Base-by-base conservation (phyloP, 495 filamentous ascomycete genomes). In the Annulohypoxylon maeteangense region DNA sequence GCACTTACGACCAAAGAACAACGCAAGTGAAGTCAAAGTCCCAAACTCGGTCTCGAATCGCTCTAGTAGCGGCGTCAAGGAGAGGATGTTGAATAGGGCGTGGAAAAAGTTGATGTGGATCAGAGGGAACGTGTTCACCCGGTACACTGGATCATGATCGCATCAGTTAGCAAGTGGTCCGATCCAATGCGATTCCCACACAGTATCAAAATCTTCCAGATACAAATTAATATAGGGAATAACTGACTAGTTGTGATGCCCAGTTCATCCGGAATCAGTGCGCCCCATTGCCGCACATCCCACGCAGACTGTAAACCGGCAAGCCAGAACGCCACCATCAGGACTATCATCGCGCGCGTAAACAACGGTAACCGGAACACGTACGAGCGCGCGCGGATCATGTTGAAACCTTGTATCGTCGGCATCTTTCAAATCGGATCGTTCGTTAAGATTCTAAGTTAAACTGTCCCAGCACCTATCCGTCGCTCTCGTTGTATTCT, bases 21-120 rank as follows among this genome's bases (percentile, higher is more conserved):
- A 83, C 36, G 91, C 87, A 51, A 95, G 73, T 18, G 93, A 88
- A 25, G 91, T 90, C 71, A 98, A 82, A n/a, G 94, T 97, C 25
- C 95, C 95, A 81, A 95, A 86, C 75, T 97, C 95, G n/a, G 88
- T 84, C 81, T 99, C 95, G 77, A 98, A 99, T 50, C 94, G 86
- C 79, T 97, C 94, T 69, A 98, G 76, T 50, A 99, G 81, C 14
- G 95, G 95, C 10, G 89, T 89, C 65, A 98, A 79, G 3, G 93
- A 90, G 50, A 97, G 16, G 44, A 91, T 75, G 79, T 98, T 97
- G 72, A 98, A 77, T 29, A 95, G 69, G 50, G 89, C 82, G 77
- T 98, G 95, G 65, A 96, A 83, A 79, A 95, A 86, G 67, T 90
- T 89, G 31, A 85, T 74, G 78, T 99, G 95, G 61, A 98, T 90